A percentile compares a stretch with the other conserved stretches of the same genome.
phyloP scores from a whole-genome alignment of 2,329 filamentous ascomycete species.

The Dendrostoma leiphaemia region DNA sequence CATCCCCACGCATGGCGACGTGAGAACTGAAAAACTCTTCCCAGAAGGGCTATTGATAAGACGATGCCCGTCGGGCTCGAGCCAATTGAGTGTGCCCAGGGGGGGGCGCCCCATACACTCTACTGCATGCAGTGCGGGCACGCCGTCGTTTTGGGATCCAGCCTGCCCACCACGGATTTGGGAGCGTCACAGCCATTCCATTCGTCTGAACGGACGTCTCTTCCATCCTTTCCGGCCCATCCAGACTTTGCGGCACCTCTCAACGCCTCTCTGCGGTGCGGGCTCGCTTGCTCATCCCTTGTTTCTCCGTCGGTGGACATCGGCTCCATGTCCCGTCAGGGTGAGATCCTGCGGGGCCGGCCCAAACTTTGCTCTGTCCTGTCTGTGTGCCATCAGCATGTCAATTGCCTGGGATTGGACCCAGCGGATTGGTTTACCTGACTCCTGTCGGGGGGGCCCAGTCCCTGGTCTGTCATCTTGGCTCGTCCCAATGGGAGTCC shows the following conservation, averaged over 20 bases:
- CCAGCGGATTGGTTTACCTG: no score
- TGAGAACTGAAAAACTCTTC: not conserved
- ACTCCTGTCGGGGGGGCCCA: not conserved
- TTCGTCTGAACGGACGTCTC: not conserved
- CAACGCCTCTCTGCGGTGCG: conserved; percentile 3
- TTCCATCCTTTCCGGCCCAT: conserved; percentile 9
- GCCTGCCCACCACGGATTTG: not conserved
- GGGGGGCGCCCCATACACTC: conserved; percentile 1
- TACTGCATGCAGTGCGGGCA: not conserved
- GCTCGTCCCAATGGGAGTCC: not conserved
- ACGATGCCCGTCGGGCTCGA: conserved; percentile 9
- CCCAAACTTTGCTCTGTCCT: not conserved
- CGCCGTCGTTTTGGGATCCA: conserved; percentile 3
- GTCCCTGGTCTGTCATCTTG: not conserved
- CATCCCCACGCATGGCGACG: not conserved
- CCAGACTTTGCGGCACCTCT: conserved; percentile 1
- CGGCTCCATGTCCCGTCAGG: no score
- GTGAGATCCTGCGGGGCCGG: no score
- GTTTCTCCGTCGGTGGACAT: no score
- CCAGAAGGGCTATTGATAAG: conserved; percentile 15
- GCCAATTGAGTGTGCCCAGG: conserved; percentile 10
- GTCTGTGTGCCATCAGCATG: not conserved
- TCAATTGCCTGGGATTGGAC: conserved; percentile 13
- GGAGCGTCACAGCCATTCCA: conserved; percentile 14
- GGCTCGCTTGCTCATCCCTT: no score